Conservation (phyloP, 2,329 filamentous ascomycete species). For the Penicillium sumatraense region DNA sequence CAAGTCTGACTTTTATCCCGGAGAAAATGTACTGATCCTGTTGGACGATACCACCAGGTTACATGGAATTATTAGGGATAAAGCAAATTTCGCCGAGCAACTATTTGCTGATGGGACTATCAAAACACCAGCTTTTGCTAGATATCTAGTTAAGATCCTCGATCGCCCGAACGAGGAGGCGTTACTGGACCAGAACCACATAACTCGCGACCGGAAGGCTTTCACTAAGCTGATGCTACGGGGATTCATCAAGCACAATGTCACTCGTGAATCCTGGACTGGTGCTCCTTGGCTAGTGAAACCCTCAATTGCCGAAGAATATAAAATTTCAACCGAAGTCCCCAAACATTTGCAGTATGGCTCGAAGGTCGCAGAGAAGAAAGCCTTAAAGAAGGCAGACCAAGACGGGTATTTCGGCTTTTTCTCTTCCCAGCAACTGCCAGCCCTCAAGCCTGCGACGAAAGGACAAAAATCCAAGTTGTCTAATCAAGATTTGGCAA, state of each 20-base stretch:
- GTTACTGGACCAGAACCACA: slow-evolving; percentile 78
- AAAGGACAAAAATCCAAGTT: slow-evolving; percentile 70
- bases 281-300: slow-evolving; percentile 98
- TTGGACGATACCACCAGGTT: slow-evolving; percentile 70
- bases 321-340: slow-evolving; percentile 85
- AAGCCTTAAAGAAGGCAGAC: slow-evolving; percentile 67
- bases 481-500: slow-evolving; percentile 51
- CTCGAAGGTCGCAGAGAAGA: slow-evolving; percentile 76
- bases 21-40: slow-evolving; percentile 78
- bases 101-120: slow-evolving; percentile 68
- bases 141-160: slow-evolving; percentile 79
- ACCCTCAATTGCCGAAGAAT: slow-evolving; percentile 77
- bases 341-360: slow-evolving; percentile 83
- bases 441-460: slow-evolving; percentile 73
- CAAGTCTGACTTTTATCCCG: slow-evolving; percentile 87
- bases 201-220: slow-evolving; percentile 83
- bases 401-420: slow-evolving; percentile 57
- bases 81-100: slow-evolving; percentile 72
- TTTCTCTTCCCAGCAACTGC: slow-evolving; percentile 61
- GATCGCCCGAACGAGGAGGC: slow-evolving; percentile 72
- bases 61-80: slow-evolving; percentile 80
- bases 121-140: slow-evolving; percentile 69
- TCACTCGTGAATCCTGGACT: slow-evolving; percentile 89
- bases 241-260: slow-evolving; percentile 92
- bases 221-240: slow-evolving; percentile 95